These are phyloP conservation scores for Septoria linicola DNA, from an alignment of 2,329 filamentous ascomycete genomes.

Conservation along the genomic window DNA sequence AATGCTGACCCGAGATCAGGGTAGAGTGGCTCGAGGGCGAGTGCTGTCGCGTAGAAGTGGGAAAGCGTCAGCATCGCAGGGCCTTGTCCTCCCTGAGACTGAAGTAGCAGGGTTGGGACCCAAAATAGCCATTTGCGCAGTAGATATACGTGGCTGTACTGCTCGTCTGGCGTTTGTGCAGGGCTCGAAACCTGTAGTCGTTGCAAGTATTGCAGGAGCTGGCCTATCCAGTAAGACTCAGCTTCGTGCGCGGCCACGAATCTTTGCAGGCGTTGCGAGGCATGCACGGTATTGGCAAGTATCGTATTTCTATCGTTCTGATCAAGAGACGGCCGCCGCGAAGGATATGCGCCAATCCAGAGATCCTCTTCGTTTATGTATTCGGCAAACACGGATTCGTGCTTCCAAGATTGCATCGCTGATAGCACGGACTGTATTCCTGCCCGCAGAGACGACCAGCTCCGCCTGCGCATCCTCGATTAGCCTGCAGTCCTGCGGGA, in stretches of 20 bases:
- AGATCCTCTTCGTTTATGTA: slow-evolving; percentile 72
- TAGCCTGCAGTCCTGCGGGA: neutral
- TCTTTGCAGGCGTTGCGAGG: slow-evolving; percentile 46
- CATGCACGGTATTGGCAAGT: slow-evolving; percentile 44
- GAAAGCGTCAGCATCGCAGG: slow-evolving; percentile 80
- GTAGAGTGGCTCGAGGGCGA: slow-evolving; percentile 86
- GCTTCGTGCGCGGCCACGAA: slow-evolving; percentile 47
- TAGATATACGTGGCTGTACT: slow-evolving; percentile 86
- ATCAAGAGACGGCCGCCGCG: slow-evolving; percentile 24
- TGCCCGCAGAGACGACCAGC: slow-evolving; percentile 90
- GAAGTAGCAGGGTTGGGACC: slow-evolving; percentile 82
- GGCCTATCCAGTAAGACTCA: slow-evolving; percentile 51
- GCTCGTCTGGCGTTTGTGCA: slow-evolving; percentile 64
- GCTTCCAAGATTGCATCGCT: slow-evolving; percentile 84
- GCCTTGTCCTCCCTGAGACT: slow-evolving; percentile 71
- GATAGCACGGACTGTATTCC: slow-evolving; percentile 87
- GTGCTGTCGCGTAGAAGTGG: slow-evolving; percentile 85
- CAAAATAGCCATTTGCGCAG: slow-evolving; percentile 93
- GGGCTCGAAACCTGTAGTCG: slow-evolving; percentile 44
- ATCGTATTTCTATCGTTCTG: slow-evolving; percentile 29
- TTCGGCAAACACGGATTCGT: slow-evolving; percentile 81
- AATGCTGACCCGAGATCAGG: slow-evolving; percentile 88
- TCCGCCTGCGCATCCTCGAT: slow-evolving; percentile 61
- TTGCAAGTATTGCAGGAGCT: slow-evolving; percentile 49
- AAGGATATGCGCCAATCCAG: slow-evolving; percentile 26